These are phyloP conservation scores for Basidioascus undulatus DNA, from an alignment of 768 basidiomycete genomes.

Conservation along the genomic window DNA sequence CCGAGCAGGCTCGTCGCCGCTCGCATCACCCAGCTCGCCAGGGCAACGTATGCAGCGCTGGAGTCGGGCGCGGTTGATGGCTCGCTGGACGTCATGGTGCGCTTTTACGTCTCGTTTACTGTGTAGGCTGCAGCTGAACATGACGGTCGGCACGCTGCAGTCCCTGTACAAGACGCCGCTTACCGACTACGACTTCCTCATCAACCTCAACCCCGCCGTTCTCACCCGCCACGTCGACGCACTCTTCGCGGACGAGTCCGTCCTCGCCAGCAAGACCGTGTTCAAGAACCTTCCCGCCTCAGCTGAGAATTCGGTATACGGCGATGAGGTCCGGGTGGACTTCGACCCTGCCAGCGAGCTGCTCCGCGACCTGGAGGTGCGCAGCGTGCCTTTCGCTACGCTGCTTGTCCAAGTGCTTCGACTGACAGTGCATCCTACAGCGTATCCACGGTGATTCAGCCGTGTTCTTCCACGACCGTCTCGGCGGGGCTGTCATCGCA, in stretches of 20 bases:
- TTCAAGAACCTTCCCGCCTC: constrained; percentile 13
- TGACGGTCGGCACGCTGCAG: constrained; percentile 21
- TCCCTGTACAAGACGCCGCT: constrained; percentile 64
- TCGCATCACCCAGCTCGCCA: constrained; percentile 45
- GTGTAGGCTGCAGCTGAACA: constrained; percentile 1
- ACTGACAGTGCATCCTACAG: constrained; percentile 19
- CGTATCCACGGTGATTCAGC: constrained; percentile 47
- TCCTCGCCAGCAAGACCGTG: constrained; percentile 6
- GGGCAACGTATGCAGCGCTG: constrained; percentile 42
- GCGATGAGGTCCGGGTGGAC: constrained; percentile 26
- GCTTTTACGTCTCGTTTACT: constrained; percentile 5
- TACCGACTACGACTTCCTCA: constrained; percentile 60
- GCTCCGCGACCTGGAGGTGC: constrained; percentile 46
- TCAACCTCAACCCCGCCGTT: constrained; percentile 39
- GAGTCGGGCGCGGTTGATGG: constrained; percentile 26
- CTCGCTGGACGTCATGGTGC: constrained; percentile 34
- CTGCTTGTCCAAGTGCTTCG: background rate
- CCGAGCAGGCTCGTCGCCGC: constrained; percentile 50
- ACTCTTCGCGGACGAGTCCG: constrained; percentile 25
- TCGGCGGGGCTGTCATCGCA: constrained; percentile 56
- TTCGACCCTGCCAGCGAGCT: constrained; percentile 56
- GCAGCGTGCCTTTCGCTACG: constrained; percentile 7
- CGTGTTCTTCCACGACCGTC: constrained; percentile 58
- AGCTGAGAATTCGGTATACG: constrained; percentile 14
- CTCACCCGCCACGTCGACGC: constrained; percentile 57